phyloP scores from a whole-genome alignment of 2,329 filamentous ascomycete genomes.

The Penicillium sp. region DNA sequence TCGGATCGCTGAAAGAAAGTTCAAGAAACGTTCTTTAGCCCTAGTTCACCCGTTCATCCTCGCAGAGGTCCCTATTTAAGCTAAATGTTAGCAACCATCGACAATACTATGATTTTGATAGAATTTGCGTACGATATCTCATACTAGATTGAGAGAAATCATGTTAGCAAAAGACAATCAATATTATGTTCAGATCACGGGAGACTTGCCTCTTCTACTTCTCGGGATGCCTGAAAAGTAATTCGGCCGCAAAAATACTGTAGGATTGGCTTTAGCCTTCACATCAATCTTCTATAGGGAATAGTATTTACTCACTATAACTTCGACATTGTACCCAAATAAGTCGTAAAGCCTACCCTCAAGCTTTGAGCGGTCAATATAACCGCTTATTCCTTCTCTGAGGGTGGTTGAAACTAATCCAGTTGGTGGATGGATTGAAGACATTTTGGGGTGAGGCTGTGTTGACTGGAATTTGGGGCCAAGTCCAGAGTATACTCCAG shows the following conservation, averaged over 20 bases:
- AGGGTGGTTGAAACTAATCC: neutral
- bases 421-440: neutral
- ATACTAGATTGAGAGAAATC: neutral
- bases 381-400: conserved; percentile 1
- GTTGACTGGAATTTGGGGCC: neutral
- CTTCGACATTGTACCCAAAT: neutral
- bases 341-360: neutral
- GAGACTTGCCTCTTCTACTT: neutral
- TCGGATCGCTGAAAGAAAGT: neutral
- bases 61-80: neutral
- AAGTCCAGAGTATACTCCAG: neutral
- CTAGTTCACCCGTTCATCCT: neutral
- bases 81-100: neutral
- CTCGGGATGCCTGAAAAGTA: neutral
- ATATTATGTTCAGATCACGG: neutral
- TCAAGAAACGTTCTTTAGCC: neutral
- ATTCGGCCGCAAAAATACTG: neutral
- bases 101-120: too few relatives aligned
- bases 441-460: neutral
- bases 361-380: neutral
- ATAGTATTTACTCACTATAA: neutral
- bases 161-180: neutral
- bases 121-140: neutral
- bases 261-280: neutral
- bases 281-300: neutral